Percentiles rank a stretch among this genome's conserved stretches.
phyloP scores from a whole-genome alignment of 768 basidiomycete species.

The Boletus speciosus region DNA sequence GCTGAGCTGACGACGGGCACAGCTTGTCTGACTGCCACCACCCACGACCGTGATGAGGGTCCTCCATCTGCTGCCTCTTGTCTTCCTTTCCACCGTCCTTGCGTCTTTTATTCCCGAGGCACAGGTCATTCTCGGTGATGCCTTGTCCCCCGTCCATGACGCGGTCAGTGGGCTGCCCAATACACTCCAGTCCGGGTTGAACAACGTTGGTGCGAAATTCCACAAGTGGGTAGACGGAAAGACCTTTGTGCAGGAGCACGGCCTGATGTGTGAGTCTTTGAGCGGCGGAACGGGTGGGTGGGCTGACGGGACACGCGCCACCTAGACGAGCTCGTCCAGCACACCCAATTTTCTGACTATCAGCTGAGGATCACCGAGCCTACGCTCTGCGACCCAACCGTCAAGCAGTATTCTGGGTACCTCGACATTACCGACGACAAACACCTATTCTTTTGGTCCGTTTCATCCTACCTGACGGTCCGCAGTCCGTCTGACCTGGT shows the following conservation, averaged over 20 bases:
- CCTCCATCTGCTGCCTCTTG: constrained; percentile 32
- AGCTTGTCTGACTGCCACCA: background rate
- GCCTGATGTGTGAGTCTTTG: constrained; percentile 62
- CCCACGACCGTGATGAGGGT: constrained; percentile 37
- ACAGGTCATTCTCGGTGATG: constrained; percentile 43
- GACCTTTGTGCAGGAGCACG: constrained; percentile 67
- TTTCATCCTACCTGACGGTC: background rate
- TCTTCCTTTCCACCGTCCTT: constrained; percentile 34
- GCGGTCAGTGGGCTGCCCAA: constrained; percentile 37
- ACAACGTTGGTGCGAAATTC: constrained; percentile 43
- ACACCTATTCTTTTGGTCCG: constrained; percentile 86
- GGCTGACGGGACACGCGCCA: constrained; percentile 1
- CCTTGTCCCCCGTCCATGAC: constrained; percentile 18
- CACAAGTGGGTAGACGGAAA: constrained; percentile 65
- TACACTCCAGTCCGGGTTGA: constrained; percentile 40
- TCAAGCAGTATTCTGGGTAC: constrained; percentile 76
- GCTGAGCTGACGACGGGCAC: background rate
- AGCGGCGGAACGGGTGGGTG: background rate
- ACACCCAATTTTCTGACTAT: constrained; percentile 49
- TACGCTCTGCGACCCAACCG: constrained; percentile 72
- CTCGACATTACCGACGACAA: constrained; percentile 76
- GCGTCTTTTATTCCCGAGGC: constrained; percentile 39
- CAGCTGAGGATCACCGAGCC: constrained; percentile 64
- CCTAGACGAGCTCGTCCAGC: constrained; percentile 61
- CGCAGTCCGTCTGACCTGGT: background rate